Evolutionary conservation across 1,284 basidiomycete species (phyloP).

Genomic region (Macrocybe sp.): DNA sequence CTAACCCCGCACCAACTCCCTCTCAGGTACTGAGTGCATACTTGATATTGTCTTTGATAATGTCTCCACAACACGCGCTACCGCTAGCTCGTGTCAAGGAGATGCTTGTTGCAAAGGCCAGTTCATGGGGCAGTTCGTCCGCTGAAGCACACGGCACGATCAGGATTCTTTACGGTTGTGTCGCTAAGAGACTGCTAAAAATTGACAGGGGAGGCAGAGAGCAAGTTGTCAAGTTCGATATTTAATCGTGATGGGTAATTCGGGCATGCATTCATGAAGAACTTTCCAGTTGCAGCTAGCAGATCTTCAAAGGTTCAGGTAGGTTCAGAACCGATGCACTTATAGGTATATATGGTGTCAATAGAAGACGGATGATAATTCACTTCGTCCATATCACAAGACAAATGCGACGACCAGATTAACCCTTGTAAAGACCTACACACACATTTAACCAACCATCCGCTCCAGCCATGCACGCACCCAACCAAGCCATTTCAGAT

Average conservation of each 20-base stretch:
- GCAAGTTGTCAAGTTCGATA: slow-evolving; percentile 67
- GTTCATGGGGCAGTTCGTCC: slow-evolving; percentile 26
- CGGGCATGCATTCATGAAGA: not conserved
- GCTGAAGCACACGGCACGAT: slow-evolving; percentile 38
- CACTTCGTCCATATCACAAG: slow-evolving; percentile 1
- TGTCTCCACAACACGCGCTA: slow-evolving; percentile 47
- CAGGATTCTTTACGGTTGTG: slow-evolving; percentile 58
- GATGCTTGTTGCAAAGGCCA: slow-evolving; percentile 40
- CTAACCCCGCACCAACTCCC: slow-evolving; percentile 31
- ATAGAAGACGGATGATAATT: too few species aligned
- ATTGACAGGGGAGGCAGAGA: slow-evolving; percentile 70
- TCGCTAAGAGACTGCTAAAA: slow-evolving; percentile 68
- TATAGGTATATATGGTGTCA: not conserved
- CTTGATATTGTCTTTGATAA: slow-evolving; percentile 53
- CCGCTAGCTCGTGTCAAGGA: slow-evolving; percentile 61
- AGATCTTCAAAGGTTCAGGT: too few species aligned
- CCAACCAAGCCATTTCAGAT: slow-evolving; percentile 90
- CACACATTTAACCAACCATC: slow-evolving; percentile 95
- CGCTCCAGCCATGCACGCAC: slow-evolving; percentile 83
- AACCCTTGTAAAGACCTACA: slow-evolving; percentile 49
- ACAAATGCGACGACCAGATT: slow-evolving; percentile 1
- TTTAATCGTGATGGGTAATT: slow-evolving; percentile 23
- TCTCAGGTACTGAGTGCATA: slow-evolving; percentile 70
- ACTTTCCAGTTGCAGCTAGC: too few species aligned
- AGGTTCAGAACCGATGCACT: not conserved